Percentiles rank a stretch among this genome's conserved stretches.
These are phyloP conservation scores for Arabis alpina DNA, from an alignment of 345 rosid species.

Conservation along the genomic window DNA sequence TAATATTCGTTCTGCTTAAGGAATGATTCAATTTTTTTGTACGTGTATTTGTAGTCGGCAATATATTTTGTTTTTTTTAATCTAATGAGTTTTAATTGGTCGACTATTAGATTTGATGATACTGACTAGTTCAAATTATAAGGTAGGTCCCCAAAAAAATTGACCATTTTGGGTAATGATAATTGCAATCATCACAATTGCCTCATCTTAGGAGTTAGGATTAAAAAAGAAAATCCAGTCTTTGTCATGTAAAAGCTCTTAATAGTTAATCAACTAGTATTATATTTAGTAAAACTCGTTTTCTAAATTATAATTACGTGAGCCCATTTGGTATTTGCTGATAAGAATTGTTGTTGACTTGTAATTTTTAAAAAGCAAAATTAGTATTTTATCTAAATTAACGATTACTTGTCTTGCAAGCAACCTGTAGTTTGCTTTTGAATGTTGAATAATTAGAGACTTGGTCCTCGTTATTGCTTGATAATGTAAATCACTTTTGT, in stretches of 20 bases:
- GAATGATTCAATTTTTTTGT: not conserved
- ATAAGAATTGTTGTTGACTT: too few relatives aligned
- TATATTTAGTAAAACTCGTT: conserved; percentile 22
- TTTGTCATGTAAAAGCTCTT: conserved; percentile 4
- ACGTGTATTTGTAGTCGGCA: not conserved
- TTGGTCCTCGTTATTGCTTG: too few relatives aligned
- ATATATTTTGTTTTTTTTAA: not conserved
- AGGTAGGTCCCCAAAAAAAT: conserved; percentile 32
- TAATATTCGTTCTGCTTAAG: too few relatives aligned
- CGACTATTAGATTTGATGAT: conserved; percentile 19
- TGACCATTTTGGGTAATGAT: conserved; percentile 17
- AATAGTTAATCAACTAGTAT: not conserved
- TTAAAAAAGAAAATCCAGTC: conserved; percentile 1
- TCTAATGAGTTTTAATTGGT: not conserved
- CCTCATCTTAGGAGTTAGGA: not conserved
- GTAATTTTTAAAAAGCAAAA: too few relatives aligned
- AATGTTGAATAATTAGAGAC: too few relatives aligned
- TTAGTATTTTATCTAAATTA: too few relatives aligned
- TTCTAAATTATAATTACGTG: conserved; percentile 7
- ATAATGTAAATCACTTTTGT: too few relatives aligned
- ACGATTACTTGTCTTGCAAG: too few relatives aligned
- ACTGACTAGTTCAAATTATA: not conserved
- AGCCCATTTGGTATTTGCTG: too few relatives aligned
- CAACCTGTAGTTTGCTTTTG: too few relatives aligned
- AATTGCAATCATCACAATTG: not conserved